Base-by-base conservation (phyloP, 352 stramenopile species). In the Phytophthora pluvialis region DNA sequence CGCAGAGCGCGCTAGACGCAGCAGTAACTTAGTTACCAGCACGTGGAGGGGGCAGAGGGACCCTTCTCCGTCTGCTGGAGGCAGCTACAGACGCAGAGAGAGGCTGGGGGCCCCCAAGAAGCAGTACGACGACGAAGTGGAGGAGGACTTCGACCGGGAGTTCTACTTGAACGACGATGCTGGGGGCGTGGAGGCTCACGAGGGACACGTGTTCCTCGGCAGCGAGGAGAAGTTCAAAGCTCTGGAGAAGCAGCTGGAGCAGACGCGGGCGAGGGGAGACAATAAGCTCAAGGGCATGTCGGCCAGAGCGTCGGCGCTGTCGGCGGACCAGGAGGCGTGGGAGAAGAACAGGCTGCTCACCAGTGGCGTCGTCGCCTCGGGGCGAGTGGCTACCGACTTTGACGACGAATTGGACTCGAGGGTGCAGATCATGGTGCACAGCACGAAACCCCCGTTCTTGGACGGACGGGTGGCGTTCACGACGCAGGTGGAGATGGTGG, bases 261-360 rank as follows among this genome's bases (percentile, higher is more conserved):
- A 94, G 65, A 90, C 80, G 16, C 72, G 83, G 33, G 78, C 89
- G 32, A 62, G 80, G 33, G 91, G 90, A n/a, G 89, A 98, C 32
- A 91, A 78, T 18, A 98, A 98, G 62, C 53, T 97, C 15, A 79
- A 84, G 12, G 87, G 92, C 36, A 97, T 97, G 70, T 97, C 93
- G 16, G 93, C 96, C 5, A 84, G 90, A 57, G 88, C 91, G 32
- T 98, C 89, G 43, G 96, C 96, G 13, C 72, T 99, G 12, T 91
- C 98, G 52, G 90, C 90, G 29, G 98, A 99, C 81, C 97, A 99
- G 81, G 94, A 99, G 51, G 97, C 96, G 28, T 99, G 98, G 98
- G 98, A 99, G 78, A 98, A 95, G 53, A 99, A 99, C 75, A 83
- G 97, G 13, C 64, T 99, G 29, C 73, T 99, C 18, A 98, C 93